Base-by-base conservation (phyloP, 352 stramenopile genomes). In the Blastocystis sp. region DNA sequence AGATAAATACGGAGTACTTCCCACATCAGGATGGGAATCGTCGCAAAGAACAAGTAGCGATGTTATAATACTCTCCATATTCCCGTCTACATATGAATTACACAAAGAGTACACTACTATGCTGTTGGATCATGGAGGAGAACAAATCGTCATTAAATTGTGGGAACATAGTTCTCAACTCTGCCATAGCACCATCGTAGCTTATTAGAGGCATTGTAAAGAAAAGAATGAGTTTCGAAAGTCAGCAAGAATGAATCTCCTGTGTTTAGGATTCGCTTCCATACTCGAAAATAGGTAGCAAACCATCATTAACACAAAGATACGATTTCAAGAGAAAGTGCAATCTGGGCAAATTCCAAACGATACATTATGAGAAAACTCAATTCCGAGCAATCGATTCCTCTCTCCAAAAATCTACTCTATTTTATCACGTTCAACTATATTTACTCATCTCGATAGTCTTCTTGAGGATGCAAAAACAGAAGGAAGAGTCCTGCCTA, bases 401-500 rank as follows among this genome's bases (percentile, higher is more conserved):
- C 0, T 62, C 54, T 62, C 20, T 23, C 20, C 20, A 23, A 23
- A 20, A 23, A 62, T 62, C 20, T 1, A 62, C 23, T 23, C 54
- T 62, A 23, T 66, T 66, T 26, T 66, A 1, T 0, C 7, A 66
- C 0, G 7, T 26, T 66, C 7, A 8, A 39, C 9, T 66, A 11
- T 34, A 15, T 9, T 15, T 15, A 15, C 11, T 15, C 29, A 66
- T 66, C 39, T 8, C 59, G 29, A 66, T 66, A 66, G 59, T 39
- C 13, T 23, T 53, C 18, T 47, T 47, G 63, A 75, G 45, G 11
- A 75, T 75, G 63, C 63, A 75, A 43, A 53, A 39, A 13, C 70
- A 47, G 26, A 80, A 80, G 70, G 70, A 80, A 63, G 70, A 80
- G 5, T 84, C 73, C 2, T 84, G 73, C 47, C 29, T 84, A 13